A percentile compares a stretch with the other conserved stretches of the same genome.
phyloP scores from a whole-genome alignment of 495 filamentous ascomycete genomes.

The Aspergillus bridgeri region DNA sequence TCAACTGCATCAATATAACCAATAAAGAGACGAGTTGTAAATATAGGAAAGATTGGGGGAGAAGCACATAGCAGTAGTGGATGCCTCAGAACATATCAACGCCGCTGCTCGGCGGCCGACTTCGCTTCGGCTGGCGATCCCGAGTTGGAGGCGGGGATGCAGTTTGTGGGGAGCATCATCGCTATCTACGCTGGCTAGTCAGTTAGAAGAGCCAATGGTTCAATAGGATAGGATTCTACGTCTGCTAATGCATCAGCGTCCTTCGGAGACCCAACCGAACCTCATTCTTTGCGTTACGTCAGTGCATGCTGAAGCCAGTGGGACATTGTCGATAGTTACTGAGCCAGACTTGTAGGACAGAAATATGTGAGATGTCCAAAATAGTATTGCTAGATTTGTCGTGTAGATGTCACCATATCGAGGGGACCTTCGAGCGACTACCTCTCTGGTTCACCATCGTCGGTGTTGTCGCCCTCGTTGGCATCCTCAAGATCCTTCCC shows the following conservation, averaged over 20 bases:
- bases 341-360: no score
- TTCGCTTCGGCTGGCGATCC: background rate
- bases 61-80: no score
- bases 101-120: background rate
- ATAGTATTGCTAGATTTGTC: background rate
- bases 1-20: background rate
- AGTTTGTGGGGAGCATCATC: background rate
- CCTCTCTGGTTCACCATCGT: background rate
- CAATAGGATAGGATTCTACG: background rate
- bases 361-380: background rate
- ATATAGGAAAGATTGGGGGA: background rate
- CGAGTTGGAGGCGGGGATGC: background rate
- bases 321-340: no score
- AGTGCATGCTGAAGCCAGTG: background rate
- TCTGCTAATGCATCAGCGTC: background rate
- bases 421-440: background rate
- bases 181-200: background rate
- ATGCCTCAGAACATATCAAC: background rate
- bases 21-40: background rate
- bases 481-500: constrained; percentile 8
- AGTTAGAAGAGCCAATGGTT: background rate
- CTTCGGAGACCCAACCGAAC: background rate
- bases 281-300: background rate
- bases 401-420: background rate
- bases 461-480: background rate